Evolutionary conservation across 2,329 filamentous ascomycete genomes (phyloP).

Genomic region (Trichothecium sympodiale): DNA sequence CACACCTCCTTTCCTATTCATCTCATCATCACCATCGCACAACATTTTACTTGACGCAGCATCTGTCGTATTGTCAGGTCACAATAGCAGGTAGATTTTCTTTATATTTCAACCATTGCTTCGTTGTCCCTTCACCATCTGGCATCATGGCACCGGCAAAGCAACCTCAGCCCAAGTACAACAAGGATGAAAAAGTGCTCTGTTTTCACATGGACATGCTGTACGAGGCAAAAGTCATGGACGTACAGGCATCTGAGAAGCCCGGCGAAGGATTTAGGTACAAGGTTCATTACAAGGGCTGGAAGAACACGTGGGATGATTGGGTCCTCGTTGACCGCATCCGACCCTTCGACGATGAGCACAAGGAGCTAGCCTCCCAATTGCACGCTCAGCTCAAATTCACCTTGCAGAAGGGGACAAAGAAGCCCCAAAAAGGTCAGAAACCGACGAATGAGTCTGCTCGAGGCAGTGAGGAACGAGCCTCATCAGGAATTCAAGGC

Average conservation of each 20-base stretch:
- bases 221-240: slow-evolving; percentile 93
- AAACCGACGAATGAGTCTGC: slow-evolving; percentile 33
- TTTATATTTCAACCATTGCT: background rate
- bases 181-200: slow-evolving; percentile 84
- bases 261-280: slow-evolving; percentile 66
- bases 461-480: slow-evolving; percentile 69
- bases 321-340: slow-evolving; percentile 93
- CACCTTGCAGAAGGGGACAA: slow-evolving; percentile 40
- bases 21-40: background rate
- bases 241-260: slow-evolving; percentile 58
- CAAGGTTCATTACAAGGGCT: slow-evolving; percentile 96
- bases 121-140: slow-evolving; percentile 2
- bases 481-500: slow-evolving; percentile 47
- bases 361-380: slow-evolving; percentile 75
- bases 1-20: background rate
- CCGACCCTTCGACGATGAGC: slow-evolving; percentile 89
- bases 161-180: slow-evolving; percentile 36
- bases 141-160: slow-evolving; percentile 29
- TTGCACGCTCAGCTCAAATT: slow-evolving; percentile 58
- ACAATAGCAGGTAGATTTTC: too few relatives aligned
- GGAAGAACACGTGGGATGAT: slow-evolving; percentile 99
- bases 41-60: too few relatives aligned
- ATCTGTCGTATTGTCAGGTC: too few relatives aligned
- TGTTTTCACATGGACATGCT: slow-evolving; percentile 97
- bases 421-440: slow-evolving; percentile 38